Conservation (phyloP, 2,329 filamentous ascomycete species). For the Ophiocordyceps camponoti-floridani region DNA sequence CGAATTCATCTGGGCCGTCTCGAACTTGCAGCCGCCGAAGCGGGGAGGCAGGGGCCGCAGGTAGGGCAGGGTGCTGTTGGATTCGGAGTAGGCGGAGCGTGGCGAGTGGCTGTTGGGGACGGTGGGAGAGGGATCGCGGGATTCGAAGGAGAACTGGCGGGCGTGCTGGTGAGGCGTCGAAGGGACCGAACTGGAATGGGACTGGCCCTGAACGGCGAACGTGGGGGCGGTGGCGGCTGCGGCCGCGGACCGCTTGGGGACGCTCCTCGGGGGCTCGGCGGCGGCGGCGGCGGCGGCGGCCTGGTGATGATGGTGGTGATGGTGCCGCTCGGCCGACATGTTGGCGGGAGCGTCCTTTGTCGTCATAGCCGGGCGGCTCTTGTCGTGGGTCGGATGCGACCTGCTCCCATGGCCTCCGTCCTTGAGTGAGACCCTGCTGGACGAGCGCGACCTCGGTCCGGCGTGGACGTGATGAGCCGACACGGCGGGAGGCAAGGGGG, state of each 20-base stretch:
- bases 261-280: no score
- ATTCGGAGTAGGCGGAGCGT: constrained; percentile 78
- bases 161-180: constrained; percentile 85
- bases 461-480: constrained; percentile 38
- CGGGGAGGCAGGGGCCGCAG: constrained; percentile 44
- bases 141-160: constrained; percentile 64
- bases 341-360: constrained; percentile 33
- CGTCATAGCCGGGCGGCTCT: constrained; percentile 44
- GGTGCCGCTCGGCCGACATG: constrained; percentile 31
- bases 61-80: constrained; percentile 55
- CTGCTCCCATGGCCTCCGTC: constrained; percentile 50
- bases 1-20: constrained; percentile 67
- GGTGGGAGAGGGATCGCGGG: constrained; percentile 63
- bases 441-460: constrained; percentile 37
- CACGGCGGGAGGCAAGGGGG: constrained; percentile 35
- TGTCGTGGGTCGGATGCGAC: constrained; percentile 34
- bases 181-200: constrained; percentile 73
- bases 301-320: no score
- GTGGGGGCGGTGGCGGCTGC: no score
- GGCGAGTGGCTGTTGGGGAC: constrained; percentile 67
- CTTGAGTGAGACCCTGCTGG: constrained; percentile 41
- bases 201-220: constrained; percentile 10
- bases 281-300: no score
- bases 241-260: constrained; percentile 11
- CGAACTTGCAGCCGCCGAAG: constrained; percentile 60